phyloP scores from a whole-genome alignment of 2,329 filamentous ascomycete species.

The Leptographium lundbergii region DNA sequence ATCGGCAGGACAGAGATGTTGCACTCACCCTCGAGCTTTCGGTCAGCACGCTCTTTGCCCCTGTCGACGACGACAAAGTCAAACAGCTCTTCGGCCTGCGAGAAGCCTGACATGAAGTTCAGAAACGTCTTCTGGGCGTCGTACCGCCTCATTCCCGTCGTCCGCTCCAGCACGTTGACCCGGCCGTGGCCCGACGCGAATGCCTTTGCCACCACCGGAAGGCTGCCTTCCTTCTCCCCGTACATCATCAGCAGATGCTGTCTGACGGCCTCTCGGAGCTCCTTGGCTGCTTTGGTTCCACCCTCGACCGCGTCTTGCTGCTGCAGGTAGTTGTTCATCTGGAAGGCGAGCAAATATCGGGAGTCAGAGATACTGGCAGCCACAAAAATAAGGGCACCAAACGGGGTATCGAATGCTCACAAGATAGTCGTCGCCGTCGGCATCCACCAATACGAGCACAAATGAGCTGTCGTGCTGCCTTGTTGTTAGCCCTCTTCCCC shows the following conservation, averaged over 20 bases:
- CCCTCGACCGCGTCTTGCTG: not conserved
- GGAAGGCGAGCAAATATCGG: not conserved
- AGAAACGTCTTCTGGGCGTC: not conserved
- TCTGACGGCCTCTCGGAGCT: not conserved
- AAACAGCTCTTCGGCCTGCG: not conserved
- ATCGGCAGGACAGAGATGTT: not conserved
- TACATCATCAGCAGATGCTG: not conserved
- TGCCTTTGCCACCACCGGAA: not conserved
- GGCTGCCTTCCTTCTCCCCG: not conserved
- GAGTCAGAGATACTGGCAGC: not conserved
- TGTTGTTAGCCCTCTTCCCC: not conserved
- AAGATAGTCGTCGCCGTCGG: slow-evolving; percentile 1
- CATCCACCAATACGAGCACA: not conserved
- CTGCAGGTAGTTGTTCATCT: not conserved
- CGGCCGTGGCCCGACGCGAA: not conserved
- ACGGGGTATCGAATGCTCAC: not conserved
- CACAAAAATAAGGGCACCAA: not conserved
- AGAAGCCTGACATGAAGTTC: not conserved
- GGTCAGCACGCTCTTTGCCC: not conserved
- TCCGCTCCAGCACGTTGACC: not conserved
- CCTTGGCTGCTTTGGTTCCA: not conserved
- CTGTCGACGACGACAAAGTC: slow-evolving; percentile 2
- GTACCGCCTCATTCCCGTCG: not conserved
- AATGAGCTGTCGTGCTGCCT: not conserved
- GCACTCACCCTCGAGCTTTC: not conserved